Percentiles rank a stretch among this genome's conserved stretches.
Evolutionary conservation across 129 eudicot species (phyloP).

Genomic region (Ambrosia trifida): DNA sequence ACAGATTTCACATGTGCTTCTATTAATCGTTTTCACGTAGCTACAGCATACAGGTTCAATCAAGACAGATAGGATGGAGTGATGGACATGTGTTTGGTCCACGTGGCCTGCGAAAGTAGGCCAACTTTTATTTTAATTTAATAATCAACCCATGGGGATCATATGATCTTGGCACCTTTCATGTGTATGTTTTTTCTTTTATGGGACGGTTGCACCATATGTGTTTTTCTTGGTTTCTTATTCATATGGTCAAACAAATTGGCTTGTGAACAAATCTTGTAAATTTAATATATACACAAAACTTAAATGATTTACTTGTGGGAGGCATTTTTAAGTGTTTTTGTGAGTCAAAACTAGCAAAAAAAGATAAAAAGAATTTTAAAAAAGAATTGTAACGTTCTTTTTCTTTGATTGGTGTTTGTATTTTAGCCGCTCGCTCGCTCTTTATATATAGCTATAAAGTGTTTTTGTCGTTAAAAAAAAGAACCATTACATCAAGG

Average conservation of each 20-base stretch:
- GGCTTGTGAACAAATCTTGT: too few species aligned
- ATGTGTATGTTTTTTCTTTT: slow-evolving; percentile 4
- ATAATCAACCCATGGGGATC: slow-evolving; percentile 22
- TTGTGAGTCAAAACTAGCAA: too few species aligned
- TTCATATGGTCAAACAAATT: neutral
- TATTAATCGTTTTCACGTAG: slow-evolving; percentile 35
- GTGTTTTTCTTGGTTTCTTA: slow-evolving; percentile 25
- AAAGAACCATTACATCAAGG: too few species aligned
- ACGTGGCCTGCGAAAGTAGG: slow-evolving; percentile 31
- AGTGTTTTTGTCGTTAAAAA: too few species aligned
- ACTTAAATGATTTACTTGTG: too few species aligned
- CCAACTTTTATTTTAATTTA: slow-evolving; percentile 19
- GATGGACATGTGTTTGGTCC: slow-evolving; percentile 39
- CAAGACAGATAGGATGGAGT: slow-evolving; percentile 25
- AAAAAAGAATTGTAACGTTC: too few species aligned
- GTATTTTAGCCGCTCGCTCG: too few species aligned
- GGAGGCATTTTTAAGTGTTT: too few species aligned
- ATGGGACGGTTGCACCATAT: slow-evolving; percentile 21
- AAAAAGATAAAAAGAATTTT: too few species aligned
- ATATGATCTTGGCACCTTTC: slow-evolving; percentile 13
- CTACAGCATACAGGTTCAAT: slow-evolving; percentile 17
- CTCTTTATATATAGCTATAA: too few species aligned
- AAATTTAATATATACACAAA: neutral
- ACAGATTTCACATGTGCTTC: slow-evolving; percentile 20
- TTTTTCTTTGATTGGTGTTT: too few species aligned